Evolutionary conservation across 352 stramenopile species (phyloP).

Genomic region (Globisporangium paddicum): DNA sequence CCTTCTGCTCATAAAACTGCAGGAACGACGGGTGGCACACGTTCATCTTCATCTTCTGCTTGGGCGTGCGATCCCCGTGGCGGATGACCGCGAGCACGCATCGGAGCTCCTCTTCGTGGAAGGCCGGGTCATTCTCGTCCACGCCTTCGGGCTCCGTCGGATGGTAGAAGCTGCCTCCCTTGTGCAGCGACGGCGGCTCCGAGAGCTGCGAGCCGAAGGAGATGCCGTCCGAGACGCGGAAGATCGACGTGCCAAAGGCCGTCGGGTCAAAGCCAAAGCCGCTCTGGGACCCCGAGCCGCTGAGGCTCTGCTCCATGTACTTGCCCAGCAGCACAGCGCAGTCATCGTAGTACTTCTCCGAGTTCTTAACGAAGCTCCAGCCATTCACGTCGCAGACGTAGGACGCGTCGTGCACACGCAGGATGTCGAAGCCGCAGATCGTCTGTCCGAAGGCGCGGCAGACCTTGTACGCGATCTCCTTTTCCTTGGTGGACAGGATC

Average conservation of each 20-base stretch:
- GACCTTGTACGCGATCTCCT: constrained; percentile 95
- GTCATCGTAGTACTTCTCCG: constrained; percentile 99
- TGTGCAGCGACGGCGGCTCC: constrained; percentile 38
- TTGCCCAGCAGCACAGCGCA: constrained; percentile 91
- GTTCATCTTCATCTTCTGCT: constrained; percentile 99
- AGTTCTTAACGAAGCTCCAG: constrained; percentile 99
- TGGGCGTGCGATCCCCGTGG: constrained; percentile 99
- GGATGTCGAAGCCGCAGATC: constrained; percentile 99
- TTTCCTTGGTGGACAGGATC: constrained; percentile 97
- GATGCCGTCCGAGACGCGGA: constrained; percentile 42
- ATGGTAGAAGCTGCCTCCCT: constrained; percentile 12
- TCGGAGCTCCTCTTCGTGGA: constrained; percentile 94
- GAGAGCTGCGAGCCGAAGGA: constrained; percentile 47
- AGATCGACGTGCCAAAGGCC: constrained; percentile 59
- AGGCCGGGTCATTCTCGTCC: constrained; percentile 21
- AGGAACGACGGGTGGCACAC: constrained; percentile 90
- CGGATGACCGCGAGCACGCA: constrained; percentile 99
- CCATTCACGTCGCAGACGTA: constrained; percentile 99
- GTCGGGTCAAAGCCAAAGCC: constrained; percentile 44
- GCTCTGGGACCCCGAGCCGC: constrained; percentile 19
- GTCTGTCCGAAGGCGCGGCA: constrained; percentile 81
- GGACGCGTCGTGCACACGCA: constrained; percentile 88
- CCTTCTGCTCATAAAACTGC: constrained; percentile 64
- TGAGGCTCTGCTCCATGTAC: constrained; percentile 67
- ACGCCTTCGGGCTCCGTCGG: constrained; percentile 14